Evolutionary conservation across 495 filamentous ascomycete species (phyloP).

Genomic region (Aspergillus baeticus): DNA sequence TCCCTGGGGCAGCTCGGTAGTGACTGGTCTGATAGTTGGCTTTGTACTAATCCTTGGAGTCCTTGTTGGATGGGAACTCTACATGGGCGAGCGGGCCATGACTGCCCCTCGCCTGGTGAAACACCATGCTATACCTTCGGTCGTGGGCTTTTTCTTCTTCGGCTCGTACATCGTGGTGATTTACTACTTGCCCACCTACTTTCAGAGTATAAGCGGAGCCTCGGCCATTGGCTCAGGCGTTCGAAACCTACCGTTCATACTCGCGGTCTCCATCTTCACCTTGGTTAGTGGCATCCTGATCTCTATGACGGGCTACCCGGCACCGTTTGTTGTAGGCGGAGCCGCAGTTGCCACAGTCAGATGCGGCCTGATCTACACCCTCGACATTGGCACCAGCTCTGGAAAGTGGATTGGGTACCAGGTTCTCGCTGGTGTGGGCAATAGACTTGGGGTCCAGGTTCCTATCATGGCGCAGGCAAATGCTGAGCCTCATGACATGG

Average conservation of each 20-base stretch:
- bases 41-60: background rate
- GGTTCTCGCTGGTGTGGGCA: background rate
- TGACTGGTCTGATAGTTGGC: no score
- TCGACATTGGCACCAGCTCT: constrained; percentile 35
- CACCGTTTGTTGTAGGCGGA: constrained; percentile 59
- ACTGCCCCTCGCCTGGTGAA: background rate
- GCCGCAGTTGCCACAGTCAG: constrained; percentile 56
- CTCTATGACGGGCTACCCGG: constrained; percentile 63
- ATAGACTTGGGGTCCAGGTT: no score
- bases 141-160: background rate
- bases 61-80: no score
- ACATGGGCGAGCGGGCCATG: no score
- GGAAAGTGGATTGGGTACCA: constrained; percentile 44
- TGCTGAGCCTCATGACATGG: no score
- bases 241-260: constrained; percentile 30
- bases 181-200: constrained; percentile 44
- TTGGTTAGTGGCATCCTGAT: constrained; percentile 48
- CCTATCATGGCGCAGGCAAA: no score
- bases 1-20: background rate
- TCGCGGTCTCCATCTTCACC: constrained; percentile 29
- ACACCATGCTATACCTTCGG: background rate
- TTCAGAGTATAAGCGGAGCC: constrained; percentile 59
- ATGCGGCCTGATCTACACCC: constrained; percentile 62
- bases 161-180: constrained; percentile 31
- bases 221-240: constrained; percentile 62